Conservation (phyloP, 1,284 basidiomycete species). For the Takashimella tepidaria region DNA sequence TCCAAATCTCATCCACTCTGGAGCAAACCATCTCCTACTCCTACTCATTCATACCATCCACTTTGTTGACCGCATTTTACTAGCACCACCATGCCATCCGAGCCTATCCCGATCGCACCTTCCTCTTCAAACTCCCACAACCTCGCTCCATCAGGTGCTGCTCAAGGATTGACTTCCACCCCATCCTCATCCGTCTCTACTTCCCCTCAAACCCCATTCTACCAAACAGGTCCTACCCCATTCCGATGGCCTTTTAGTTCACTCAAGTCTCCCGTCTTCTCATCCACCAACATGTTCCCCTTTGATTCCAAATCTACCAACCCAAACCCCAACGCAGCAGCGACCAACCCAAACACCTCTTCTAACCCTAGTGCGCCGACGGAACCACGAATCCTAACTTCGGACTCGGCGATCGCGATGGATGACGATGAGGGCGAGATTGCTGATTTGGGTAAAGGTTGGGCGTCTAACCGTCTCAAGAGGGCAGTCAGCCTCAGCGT, state of each 20-base stretch:
- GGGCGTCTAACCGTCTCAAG: constrained; percentile 24
- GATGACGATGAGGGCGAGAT: constrained; percentile 36
- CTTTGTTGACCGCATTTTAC: background rate
- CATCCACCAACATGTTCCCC: constrained; percentile 1
- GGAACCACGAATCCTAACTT: background rate
- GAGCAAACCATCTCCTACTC: background rate
- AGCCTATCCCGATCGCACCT: constrained; percentile 14
- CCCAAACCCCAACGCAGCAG: background rate
- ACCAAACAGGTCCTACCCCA: constrained; percentile 5
- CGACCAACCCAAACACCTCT: constrained; percentile 21
- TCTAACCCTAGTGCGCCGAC: constrained; percentile 9
- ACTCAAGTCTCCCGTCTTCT: background rate
- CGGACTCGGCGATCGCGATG: background rate
- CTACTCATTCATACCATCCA: background rate
- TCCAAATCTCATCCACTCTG: background rate
- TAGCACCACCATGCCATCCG: constrained; percentile 5
- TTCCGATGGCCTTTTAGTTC: constrained; percentile 4
- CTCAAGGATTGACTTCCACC: too few relatives aligned
- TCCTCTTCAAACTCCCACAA: background rate
- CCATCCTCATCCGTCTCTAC: constrained; percentile 20
- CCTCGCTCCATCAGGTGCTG: background rate
- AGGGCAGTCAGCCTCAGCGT: constrained; percentile 32
- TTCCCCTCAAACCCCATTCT: constrained; percentile 32
- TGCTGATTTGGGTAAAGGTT: constrained; percentile 24
- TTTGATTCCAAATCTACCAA: constrained; percentile 15